Conservation (phyloP, 2,329 filamentous ascomycete species). For the Talaromyces sp. region DNA sequence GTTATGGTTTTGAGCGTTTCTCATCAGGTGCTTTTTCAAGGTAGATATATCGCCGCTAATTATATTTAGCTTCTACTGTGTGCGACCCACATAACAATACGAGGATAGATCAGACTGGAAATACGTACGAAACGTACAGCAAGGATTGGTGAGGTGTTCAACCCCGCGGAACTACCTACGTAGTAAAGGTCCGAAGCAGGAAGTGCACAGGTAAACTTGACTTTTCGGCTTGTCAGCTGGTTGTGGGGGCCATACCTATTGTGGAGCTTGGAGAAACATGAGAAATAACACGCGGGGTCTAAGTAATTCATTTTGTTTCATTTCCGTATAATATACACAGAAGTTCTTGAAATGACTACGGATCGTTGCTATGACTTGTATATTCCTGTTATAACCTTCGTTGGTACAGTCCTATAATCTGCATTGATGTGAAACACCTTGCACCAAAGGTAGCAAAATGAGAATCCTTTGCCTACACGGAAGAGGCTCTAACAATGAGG, state of each 20-base stretch:
- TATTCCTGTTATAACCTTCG: background rate
- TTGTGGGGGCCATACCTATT: background rate
- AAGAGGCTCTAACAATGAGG: conserved; percentile 19
- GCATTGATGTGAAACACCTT: background rate
- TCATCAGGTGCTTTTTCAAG: background rate
- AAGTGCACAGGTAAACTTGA: background rate
- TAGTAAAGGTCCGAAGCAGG: background rate
- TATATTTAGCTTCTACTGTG: background rate
- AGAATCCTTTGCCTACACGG: conserved; percentile 18
- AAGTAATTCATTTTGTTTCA: background rate
- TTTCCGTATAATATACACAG: background rate
- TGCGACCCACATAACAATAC: background rate
- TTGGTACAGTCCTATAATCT: background rate
- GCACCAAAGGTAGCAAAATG: conserved; percentile 6
- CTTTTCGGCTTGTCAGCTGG: background rate
- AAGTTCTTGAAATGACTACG: too few relatives aligned
- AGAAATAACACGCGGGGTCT: background rate
- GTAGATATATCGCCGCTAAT: background rate
- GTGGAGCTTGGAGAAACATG: background rate
- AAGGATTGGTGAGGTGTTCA: background rate
- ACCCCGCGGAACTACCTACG: background rate
- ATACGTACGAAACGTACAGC: background rate
- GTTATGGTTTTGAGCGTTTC: background rate
- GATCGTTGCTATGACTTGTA: background rate
- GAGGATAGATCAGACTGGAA: background rate